Base-by-base conservation (phyloP, 2,329 filamentous ascomycete genomes). In the Microcyclosporella mali region DNA sequence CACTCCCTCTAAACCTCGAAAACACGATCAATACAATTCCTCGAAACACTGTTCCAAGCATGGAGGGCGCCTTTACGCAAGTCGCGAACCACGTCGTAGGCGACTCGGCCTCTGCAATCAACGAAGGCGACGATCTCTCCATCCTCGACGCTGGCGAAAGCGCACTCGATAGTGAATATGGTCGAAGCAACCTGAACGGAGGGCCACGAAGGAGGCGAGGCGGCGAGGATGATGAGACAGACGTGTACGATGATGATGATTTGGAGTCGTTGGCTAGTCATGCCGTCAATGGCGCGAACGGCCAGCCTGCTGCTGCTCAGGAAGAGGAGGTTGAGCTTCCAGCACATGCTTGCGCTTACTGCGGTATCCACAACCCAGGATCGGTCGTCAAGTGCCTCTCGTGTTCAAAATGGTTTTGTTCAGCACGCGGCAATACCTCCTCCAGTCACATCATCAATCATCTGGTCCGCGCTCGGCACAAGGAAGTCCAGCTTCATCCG, bases 341-440 rank as follows among this genome's bases (percentile, higher is more conserved):
- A 18, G 73, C 86, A 50, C 92, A 98, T 72, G 92, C 94, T 54
- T 98, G 90, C 84, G 87, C 89, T 82, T 94, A 81, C 70, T 98
- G 92, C 65, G 92, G 92, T 46, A 98, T 98, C 52, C 92, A 98
- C 70, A 94, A 94, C 45, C 84, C 92, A 2, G 84, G 85, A 63
- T 92, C 85, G 53, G 94, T 98, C 44, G 92, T 98, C 57, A 97
- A 95, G 70, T 98, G 92, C 63, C 75, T 98, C 48, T 78, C 83
- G 47, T 98, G 92, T 73, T 90, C 80, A 72, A 98, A 97, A 65
- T 98, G 92, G 92, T 98, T 98, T 66, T 98, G 92, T 70, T 97
- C 89, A 67, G 89, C 90, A 47, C 86, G 90, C 59, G 90, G 92
- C 55, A 98, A 95, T 67, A 89, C 89, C 14, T 94, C 87, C 39